Evolutionary conservation across 1,284 basidiomycete genomes (phyloP), one percentile per base, ranked within the genome.

Genomic region (Hemileccinum hortonii): DNA sequence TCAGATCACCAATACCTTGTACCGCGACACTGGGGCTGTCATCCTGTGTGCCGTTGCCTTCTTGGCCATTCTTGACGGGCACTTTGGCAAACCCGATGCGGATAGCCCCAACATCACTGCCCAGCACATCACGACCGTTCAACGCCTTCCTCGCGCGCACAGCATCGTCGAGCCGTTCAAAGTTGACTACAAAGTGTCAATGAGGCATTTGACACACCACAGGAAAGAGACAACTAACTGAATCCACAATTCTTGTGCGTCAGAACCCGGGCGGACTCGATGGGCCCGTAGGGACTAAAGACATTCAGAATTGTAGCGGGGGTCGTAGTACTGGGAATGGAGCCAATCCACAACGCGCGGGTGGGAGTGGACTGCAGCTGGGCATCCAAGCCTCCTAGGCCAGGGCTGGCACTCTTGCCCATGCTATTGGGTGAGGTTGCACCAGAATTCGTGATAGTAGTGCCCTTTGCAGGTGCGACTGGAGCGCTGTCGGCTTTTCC

Each of bases 231-330:
- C 22, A 2, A 82, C 89, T 66, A 56, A 91, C 87, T 91, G 75
- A 94, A 94, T 42, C 92, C 94, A 69, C 92, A 98, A 67, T 95
- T 95, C 75, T 99, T 99, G 77, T 97, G 94, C 3, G 93, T 94
- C 62, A 99, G 75, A 9, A 98, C 94, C 48, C 96, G 79, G 12
- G 94, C 95, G 46, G 92, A 96, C 73, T 99, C 97, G 58, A 99
- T 96, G 1, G 95, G 90, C 0, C 97, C 96, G 65, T 94, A 99
- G 12, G 95, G 94, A 62, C 93, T 92, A 70, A 99, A 99, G 21
- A 91, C 88, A 61, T 88, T 92, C 45, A 98, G 73, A 54, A 99
- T 90, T 1, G 92, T 94, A 5, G 91, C 90, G 12, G 94, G 92
- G 5, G 93, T 96, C 6, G 94, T 96, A 1, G 91, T 90, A 6